These are phyloP conservation scores for Colletotrichum cuscutae DNA, from an alignment of 2,329 filamentous ascomycete species.

Conservation along the genomic window DNA sequence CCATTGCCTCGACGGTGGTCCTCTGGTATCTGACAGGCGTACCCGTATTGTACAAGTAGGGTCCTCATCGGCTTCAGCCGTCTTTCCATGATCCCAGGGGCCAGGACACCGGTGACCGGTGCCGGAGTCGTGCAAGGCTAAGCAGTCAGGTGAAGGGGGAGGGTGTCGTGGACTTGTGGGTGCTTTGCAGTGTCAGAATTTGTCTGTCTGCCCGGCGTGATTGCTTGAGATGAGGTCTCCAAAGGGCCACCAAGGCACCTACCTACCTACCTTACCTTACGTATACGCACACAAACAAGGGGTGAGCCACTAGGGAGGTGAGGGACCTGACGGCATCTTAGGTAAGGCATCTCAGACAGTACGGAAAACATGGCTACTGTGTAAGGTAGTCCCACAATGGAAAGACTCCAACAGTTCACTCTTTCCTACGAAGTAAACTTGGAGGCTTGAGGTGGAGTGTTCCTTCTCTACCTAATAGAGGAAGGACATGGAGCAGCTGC, in stretches of 20 bases:
- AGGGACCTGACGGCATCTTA: no score
- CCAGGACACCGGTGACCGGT: neutral
- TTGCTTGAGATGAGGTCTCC: neutral
- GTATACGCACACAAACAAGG: no score
- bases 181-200: neutral
- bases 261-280: no score
- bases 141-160: neutral
- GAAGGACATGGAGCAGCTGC: no score
- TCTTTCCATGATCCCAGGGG: neutral
- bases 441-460: no score
- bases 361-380: no score
- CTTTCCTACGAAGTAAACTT: no score
- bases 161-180: neutral
- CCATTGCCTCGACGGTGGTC: neutral
- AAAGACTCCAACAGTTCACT: no score
- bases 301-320: no score
- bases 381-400: no score
- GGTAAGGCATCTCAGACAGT: no score
- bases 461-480: no score
- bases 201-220: neutral
- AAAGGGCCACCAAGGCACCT: neutral
- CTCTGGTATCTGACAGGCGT: neutral
- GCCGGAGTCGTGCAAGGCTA: neutral
- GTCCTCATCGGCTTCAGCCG: neutral
- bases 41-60: neutral